These are phyloP conservation scores for Trypanosoma vivax DNA, from an alignment of 208 protist species.

Conservation along the genomic window DNA sequence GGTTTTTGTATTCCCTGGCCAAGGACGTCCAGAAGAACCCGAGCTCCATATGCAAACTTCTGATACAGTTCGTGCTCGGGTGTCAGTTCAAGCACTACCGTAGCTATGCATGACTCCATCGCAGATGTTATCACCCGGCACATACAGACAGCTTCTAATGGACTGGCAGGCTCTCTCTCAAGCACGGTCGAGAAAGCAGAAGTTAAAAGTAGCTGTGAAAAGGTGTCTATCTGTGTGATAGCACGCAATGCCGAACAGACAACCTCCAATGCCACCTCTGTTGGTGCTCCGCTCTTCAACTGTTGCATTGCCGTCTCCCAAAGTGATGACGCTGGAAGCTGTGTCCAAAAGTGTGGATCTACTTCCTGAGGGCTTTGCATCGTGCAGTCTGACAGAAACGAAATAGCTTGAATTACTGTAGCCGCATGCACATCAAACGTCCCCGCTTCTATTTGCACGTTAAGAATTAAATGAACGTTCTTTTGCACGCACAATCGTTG, in stretches of 20 bases:
- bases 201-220: conserved; percentile 32
- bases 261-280: conserved; percentile 8
- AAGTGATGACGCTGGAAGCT: conserved; percentile 32
- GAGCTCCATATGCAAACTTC: conserved; percentile 34
- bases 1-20: not conserved
- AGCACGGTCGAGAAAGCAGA: conserved; percentile 28
- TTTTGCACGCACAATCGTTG: conserved; percentile 49
- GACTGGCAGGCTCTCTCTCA: not conserved
- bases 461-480: conserved; percentile 21
- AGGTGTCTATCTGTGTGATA: conserved; percentile 37
- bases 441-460: not conserved
- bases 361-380: conserved; percentile 48
- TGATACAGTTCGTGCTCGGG: conserved; percentile 32
- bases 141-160: conserved; percentile 11
- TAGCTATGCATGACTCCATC: conserved; percentile 51
- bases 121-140: conserved; percentile 42
- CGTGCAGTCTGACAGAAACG: conserved; percentile 43
- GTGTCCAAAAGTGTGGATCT: conserved; percentile 41
- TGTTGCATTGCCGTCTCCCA: conserved; percentile 37
- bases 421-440: conserved; percentile 5
- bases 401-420: conserved; percentile 26
- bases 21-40: conserved; percentile 32
- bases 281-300: conserved; percentile 11
- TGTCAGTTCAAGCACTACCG: conserved; percentile 34
- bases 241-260: conserved; percentile 49